These are phyloP conservation scores for Pterocarpus santalinus DNA, from an alignment of 306 rosid species.

Conservation along the genomic window DNA sequence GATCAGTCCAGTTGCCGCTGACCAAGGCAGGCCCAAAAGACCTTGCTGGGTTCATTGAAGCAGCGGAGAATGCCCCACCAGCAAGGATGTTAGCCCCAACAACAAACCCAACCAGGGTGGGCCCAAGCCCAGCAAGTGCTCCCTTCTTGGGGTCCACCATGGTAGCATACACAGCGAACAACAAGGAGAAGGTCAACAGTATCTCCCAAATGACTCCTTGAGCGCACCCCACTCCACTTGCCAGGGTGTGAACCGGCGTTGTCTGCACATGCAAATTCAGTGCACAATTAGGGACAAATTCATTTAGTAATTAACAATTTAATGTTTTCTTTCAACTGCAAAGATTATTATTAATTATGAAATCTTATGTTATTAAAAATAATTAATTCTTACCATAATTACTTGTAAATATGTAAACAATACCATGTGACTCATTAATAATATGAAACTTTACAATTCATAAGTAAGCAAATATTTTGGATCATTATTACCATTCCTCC, in stretches of 20 bases:
- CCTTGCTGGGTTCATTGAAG: constrained; percentile 92
- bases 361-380: too few relatives aligned
- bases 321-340: too few relatives aligned
- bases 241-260: constrained; percentile 79
- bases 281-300: neutral
- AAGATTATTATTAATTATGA: too few relatives aligned
- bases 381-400: too few relatives aligned
- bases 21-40: constrained; percentile 95
- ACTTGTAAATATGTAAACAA: too few relatives aligned
- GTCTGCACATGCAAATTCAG: constrained; percentile 49
- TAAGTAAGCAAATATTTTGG: too few relatives aligned
- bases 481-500: constrained; percentile 66
- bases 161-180: constrained; percentile 80
- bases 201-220: constrained; percentile 92
- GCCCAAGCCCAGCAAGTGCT: constrained; percentile 74
- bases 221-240: constrained; percentile 71
- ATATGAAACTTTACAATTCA: too few relatives aligned
- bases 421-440: too few relatives aligned
- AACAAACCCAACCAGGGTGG: constrained; percentile 74
- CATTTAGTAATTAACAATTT: too few relatives aligned
- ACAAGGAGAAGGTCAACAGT: constrained; percentile 75
- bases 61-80: constrained; percentile 83
- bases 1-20: constrained; percentile 80
- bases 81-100: constrained; percentile 91
- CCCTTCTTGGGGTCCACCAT: constrained; percentile 93